A percentile compares a stretch with the other conserved stretches of the same genome.
Conservation (phyloP, 2,329 filamentous ascomycete species). For the Aspergillus sp. region DNA sequence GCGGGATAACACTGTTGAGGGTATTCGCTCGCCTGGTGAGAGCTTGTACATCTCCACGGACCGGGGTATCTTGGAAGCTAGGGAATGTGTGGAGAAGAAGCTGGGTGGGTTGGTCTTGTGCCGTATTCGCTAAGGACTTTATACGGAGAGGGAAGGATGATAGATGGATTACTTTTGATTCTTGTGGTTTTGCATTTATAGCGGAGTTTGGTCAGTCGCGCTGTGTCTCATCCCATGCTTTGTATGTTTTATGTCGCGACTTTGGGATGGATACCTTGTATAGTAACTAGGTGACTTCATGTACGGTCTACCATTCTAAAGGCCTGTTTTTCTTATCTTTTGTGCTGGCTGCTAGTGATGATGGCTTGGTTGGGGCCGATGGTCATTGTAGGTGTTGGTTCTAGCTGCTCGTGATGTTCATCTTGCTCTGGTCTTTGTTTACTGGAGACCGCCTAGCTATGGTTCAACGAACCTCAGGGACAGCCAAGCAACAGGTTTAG, state of each 20-base stretch:
- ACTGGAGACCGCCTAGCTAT: not conserved
- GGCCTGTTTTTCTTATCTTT: not conserved
- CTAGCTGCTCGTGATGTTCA: not conserved
- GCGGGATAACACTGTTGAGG: slow-evolving; percentile 66
- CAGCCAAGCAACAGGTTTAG: not conserved
- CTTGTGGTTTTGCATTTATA: slow-evolving; percentile 37
- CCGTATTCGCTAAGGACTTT: slow-evolving; percentile 52
- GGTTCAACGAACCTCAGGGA: not conserved
- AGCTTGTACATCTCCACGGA: slow-evolving; percentile 78
- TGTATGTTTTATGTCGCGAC: slow-evolving; percentile 30
- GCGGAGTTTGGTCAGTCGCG: slow-evolving; percentile 43
- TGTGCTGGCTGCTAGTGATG: not conserved
- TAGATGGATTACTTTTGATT: slow-evolving; percentile 17
- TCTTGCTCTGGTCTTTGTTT: not conserved
- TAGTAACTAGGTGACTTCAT: slow-evolving; percentile 38
- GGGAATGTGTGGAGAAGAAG: slow-evolving; percentile 79
- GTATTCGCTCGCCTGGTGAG: slow-evolving; percentile 75
- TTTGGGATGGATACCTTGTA: slow-evolving; percentile 41
- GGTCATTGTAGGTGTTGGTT: not conserved
- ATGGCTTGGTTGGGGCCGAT: not conserved
- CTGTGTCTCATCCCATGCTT: slow-evolving; percentile 35
- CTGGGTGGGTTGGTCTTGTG: slow-evolving; percentile 80
- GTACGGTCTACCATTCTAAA: slow-evolving; percentile 16
- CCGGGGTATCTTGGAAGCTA: slow-evolving; percentile 73
- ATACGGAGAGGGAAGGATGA: not conserved